Evolutionary conservation across 169 alveolate genomes (phyloP).

Genomic region (Eimeria praecox): DNA sequence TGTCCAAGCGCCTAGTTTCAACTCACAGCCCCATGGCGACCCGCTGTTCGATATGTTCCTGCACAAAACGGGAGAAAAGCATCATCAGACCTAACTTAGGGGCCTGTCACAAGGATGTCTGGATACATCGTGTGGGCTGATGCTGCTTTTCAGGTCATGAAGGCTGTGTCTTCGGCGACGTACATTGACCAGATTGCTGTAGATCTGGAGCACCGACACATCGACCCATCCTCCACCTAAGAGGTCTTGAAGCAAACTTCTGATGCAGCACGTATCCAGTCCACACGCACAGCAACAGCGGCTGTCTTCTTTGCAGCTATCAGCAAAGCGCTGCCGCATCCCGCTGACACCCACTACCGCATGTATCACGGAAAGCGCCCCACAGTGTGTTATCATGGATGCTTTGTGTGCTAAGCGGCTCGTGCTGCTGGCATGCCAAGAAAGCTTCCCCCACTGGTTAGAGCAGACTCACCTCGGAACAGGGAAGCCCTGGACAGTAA

Average conservation of each 20-base stretch:
- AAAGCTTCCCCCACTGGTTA: background rate
- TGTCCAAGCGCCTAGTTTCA: background rate
- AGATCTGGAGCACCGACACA: constrained; percentile 12
- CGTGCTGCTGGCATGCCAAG: background rate
- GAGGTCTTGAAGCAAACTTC: constrained; percentile 7
- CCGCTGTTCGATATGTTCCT: background rate
- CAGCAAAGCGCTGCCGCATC: background rate
- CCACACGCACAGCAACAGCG: background rate
- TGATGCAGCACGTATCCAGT: background rate
- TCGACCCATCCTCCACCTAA: background rate
- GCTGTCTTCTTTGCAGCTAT: background rate
- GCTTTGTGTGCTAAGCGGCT: background rate
- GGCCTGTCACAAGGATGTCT: background rate
- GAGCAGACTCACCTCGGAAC: background rate
- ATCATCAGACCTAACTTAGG: background rate
- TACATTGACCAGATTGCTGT: constrained; percentile 7
- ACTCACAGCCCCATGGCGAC: constrained; percentile 8
- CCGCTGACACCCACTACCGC: background rate
- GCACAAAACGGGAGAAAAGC: background rate
- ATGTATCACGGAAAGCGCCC: background rate
- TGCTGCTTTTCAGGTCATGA: background rate
- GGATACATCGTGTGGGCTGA: background rate
- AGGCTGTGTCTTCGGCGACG: background rate
- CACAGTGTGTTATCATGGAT: background rate
- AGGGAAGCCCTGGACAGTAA: background rate